Evolutionary conservation across 2,329 filamentous ascomycete genomes (phyloP).

Genomic region (Ophiocordyceps camponoti-saundersi): DNA sequence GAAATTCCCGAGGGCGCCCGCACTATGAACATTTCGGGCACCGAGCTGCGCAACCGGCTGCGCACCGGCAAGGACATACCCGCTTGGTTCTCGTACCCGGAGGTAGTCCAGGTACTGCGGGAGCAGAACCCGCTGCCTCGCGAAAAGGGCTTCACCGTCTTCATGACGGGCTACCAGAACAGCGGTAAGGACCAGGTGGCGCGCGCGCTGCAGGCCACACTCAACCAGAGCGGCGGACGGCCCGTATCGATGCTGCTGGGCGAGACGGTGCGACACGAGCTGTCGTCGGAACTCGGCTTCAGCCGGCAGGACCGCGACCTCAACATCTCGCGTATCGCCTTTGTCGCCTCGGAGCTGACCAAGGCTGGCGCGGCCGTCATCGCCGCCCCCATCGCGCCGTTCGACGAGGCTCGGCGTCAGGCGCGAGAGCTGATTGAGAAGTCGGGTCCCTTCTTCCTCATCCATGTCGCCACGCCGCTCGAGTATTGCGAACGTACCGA

Average conservation of each 20-base stretch:
- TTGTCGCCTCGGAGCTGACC: conserved; percentile 89
- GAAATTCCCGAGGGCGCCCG: conserved; percentile 70
- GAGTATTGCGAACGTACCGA: conserved; percentile 93
- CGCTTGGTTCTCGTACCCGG: conserved; percentile 99
- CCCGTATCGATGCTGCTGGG: conserved; percentile 88
- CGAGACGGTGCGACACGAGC: conserved; percentile 84
- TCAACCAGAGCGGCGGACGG: conserved; percentile 95
- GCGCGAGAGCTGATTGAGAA: conserved; percentile 78
- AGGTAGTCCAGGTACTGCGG: conserved; percentile 89
- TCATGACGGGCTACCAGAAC: conserved; percentile 95
- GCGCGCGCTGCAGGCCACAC: conserved; percentile 84
- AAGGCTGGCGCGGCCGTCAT: conserved; percentile 88
- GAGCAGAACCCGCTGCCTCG: conserved; percentile 88
- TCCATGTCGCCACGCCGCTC: conserved; percentile 86
- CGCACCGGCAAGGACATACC: conserved; percentile 88
- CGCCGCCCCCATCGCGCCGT: conserved; percentile 88
- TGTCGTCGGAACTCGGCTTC: conserved; percentile 92
- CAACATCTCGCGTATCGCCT: conserved; percentile 92
- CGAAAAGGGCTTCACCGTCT: conserved; percentile 93
- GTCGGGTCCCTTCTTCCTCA: conserved; percentile 80
- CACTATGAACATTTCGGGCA: conserved; percentile 75
- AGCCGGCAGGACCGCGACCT: conserved; percentile 78
- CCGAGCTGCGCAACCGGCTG: conserved; percentile 82
- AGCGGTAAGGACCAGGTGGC: conserved; percentile 93
- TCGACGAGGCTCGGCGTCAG: conserved; percentile 58